Percentiles rank a stretch among this genome's conserved stretches.
phyloP scores from a whole-genome alignment of 106 monocot species.

The Triglochin maritima region DNA sequence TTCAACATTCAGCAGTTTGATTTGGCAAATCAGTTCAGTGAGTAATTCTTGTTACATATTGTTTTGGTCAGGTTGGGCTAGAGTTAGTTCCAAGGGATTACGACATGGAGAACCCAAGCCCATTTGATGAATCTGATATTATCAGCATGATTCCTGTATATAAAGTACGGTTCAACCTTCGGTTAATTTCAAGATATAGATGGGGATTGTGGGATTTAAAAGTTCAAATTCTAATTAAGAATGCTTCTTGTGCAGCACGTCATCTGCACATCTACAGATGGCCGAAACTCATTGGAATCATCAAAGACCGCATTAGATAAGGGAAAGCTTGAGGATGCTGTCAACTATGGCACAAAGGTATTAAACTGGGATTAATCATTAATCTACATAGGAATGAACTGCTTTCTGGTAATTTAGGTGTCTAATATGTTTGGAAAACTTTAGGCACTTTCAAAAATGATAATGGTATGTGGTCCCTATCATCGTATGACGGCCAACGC shows the following conservation, averaged over 20 bases:
- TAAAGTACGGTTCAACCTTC: conserved; percentile 43
- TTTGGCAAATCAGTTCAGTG: background rate
- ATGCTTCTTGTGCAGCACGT: conserved; percentile 44
- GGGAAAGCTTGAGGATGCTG: conserved; percentile 93
- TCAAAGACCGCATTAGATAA: conserved; percentile 83
- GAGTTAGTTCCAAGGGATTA: conserved; percentile 74
- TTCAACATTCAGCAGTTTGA: background rate
- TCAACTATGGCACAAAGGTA: conserved; percentile 75
- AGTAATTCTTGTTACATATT: background rate
- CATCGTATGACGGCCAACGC: conserved; percentile 89
- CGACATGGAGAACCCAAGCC: conserved; percentile 54
- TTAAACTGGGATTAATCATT: background rate
- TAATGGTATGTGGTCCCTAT: conserved; percentile 88
- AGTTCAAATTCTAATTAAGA: too few species aligned
- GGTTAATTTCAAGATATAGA: background rate
- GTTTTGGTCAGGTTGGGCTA: conserved; percentile 51
- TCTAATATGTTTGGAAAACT: conserved; percentile 2
- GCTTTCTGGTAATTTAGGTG: background rate
- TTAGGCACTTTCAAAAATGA: conserved; percentile 79
- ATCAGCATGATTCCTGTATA: conserved; percentile 66
- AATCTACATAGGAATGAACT: background rate
- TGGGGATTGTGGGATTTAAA: too few species aligned
- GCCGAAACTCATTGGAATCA: conserved; percentile 75
- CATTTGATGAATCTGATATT: conserved; percentile 77
- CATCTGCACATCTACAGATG: conserved; percentile 68